Evolutionary conservation across 2,329 filamentous ascomycete genomes (phyloP).

Genomic region (Didymella pomorum): DNA sequence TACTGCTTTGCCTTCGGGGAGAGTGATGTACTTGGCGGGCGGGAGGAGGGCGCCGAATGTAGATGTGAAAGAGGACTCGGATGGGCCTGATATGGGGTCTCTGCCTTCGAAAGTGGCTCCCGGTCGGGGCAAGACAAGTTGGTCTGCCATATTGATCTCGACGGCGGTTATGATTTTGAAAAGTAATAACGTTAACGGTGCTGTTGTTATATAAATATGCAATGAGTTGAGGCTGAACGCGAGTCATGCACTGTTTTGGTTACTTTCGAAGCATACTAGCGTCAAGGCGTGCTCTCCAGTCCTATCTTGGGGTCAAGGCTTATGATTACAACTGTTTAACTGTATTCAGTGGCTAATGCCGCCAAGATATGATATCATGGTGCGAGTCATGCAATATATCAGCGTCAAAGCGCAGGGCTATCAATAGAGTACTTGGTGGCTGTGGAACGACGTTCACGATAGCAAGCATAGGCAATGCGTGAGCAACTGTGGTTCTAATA

Average conservation of each 20-base stretch:
- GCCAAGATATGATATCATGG: not conserved
- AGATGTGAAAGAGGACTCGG: constrained; percentile 49
- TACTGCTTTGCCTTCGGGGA: constrained; percentile 48
- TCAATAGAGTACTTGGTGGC: no score
- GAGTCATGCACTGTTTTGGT: not conserved
- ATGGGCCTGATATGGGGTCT: constrained; percentile 44
- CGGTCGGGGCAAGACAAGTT: constrained; percentile 39
- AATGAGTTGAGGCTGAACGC: not conserved
- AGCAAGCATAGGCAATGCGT: constrained; percentile 15
- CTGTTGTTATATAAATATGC: no score
- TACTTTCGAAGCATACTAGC: not conserved
- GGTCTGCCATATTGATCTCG: not conserved
- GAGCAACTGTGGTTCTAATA: constrained; percentile 38
- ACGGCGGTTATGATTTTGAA: not conserved
- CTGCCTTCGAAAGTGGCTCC: constrained; percentile 10
- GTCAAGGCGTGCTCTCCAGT: not conserved
- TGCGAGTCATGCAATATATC: not conserved
- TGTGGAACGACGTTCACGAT: no score
- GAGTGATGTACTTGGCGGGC: constrained; percentile 46
- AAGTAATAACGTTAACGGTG: no score
- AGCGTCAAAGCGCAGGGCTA: not conserved
- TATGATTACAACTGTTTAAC: not conserved
- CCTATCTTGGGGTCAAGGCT: not conserved
- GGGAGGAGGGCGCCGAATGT: constrained; percentile 54
- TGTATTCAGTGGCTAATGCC: no score